These are phyloP conservation scores for Aspergillus fijiensis DNA, from an alignment of 2,329 filamentous ascomycete genomes.

Conservation along the genomic window DNA sequence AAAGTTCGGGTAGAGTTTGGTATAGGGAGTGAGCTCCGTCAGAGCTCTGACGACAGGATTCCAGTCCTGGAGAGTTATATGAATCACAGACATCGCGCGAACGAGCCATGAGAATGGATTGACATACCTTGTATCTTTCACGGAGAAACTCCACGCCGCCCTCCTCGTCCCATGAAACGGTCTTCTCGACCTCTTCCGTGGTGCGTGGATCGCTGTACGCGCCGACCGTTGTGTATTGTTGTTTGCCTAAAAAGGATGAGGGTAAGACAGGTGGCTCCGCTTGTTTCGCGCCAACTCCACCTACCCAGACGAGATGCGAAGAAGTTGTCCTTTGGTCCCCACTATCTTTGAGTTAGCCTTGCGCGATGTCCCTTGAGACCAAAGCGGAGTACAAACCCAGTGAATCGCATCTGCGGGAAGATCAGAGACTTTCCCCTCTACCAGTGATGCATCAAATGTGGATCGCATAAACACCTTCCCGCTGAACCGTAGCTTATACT, in stretches of 20 bases:
- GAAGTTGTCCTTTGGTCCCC: slow-evolving; percentile 45
- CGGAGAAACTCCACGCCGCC: slow-evolving; percentile 38
- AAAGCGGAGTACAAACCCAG: slow-evolving; percentile 22
- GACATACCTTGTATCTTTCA: slow-evolving; percentile 29
- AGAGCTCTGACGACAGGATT: slow-evolving; percentile 43
- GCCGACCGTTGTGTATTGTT: slow-evolving; percentile 45
- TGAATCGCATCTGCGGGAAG: slow-evolving; percentile 46
- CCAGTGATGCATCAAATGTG: slow-evolving; percentile 45
- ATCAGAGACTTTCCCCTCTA: slow-evolving; percentile 39
- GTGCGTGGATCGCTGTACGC: slow-evolving; percentile 41
- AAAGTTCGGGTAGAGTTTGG: slow-evolving; percentile 46
- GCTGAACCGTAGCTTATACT: slow-evolving; percentile 43
- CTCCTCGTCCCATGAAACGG: slow-evolving; percentile 41
- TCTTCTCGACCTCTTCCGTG: slow-evolving; percentile 35
- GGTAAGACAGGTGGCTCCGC: neutral
- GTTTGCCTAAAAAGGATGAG: slow-evolving; percentile 21
- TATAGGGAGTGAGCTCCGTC: slow-evolving; percentile 43
- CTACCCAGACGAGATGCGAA: slow-evolving; percentile 47
- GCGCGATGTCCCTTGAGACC: neutral
- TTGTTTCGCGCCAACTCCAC: neutral
- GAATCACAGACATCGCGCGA: no score
- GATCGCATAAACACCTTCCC: slow-evolving; percentile 49
- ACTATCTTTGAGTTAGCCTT: slow-evolving; percentile 22
- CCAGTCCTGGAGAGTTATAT: slow-evolving; percentile 36
- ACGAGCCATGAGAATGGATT: slow-evolving; percentile 16